These are phyloP conservation scores for Rosa multiflora DNA, from an alignment of 306 rosid species.

Conservation along the genomic window DNA sequence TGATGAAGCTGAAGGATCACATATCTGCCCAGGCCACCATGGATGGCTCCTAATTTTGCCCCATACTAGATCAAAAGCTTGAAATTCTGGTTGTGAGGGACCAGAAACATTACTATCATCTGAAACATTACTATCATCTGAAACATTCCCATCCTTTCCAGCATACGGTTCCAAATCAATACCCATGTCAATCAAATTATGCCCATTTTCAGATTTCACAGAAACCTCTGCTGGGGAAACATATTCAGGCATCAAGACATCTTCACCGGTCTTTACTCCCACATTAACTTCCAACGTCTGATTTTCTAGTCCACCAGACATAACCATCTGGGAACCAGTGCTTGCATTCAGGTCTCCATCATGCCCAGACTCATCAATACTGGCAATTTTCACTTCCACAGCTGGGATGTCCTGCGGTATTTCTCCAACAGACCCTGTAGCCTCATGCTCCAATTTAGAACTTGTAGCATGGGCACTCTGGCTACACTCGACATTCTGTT, in stretches of 20 bases:
- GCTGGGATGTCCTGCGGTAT: conserved; percentile 13
- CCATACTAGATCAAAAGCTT: conserved; percentile 72
- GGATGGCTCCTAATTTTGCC: conserved; percentile 88
- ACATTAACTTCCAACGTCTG: conserved; percentile 21
- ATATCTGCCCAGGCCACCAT: conserved; percentile 99
- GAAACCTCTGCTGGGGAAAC: conserved; percentile 17
- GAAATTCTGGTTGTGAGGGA: conserved; percentile 32
- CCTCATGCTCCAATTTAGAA: conserved; percentile 13
- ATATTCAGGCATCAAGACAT: conserved; percentile 14
- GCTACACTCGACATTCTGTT: conserved; percentile 9
- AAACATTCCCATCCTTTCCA: conserved; percentile 18
- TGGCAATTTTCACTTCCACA: conserved; percentile 19
- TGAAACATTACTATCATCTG: conserved; percentile 11
- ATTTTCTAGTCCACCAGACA: conserved; percentile 24
- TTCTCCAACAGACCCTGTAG: conserved; percentile 18
- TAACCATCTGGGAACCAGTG: conserved; percentile 1
- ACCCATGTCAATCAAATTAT: conserved; percentile 40
- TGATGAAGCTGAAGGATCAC: conserved; percentile 66
- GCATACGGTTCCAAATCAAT: conserved; percentile 46
- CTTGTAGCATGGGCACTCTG: conserved; percentile 18
- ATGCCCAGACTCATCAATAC: conserved; percentile 18
- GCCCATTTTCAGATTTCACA: conserved; percentile 15
- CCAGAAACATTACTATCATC: conserved; percentile 20
- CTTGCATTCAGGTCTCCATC: conserved; percentile 9
- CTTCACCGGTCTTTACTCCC: conserved; percentile 29